Conservation (phyloP, 2,329 filamentous ascomycete species). For the Hypoxylon sp. region DNA sequence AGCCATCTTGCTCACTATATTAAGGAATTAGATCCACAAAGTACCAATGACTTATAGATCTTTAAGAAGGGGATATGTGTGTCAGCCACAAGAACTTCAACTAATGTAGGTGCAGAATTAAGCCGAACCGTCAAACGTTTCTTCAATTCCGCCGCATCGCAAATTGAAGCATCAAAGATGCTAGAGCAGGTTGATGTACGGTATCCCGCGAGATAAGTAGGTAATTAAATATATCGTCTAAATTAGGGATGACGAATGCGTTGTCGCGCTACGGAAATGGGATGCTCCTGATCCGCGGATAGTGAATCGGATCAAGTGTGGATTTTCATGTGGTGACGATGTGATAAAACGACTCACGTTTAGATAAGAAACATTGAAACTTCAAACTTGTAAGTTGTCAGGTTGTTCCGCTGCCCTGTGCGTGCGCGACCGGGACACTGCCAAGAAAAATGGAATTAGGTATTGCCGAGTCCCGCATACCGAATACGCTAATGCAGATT, state of each 20-base stretch:
- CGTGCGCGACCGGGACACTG: slow-evolving; percentile 3
- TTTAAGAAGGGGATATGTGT: slow-evolving; percentile 36
- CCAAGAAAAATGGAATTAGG: slow-evolving; percentile 18
- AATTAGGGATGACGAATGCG: slow-evolving; percentile 6
- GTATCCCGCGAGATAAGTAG: neutral
- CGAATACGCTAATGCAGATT: neutral
- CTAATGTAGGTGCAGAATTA: slow-evolving; percentile 45
- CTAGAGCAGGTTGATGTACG: slow-evolving; percentile 6
- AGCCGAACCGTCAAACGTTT: slow-evolving; percentile 49
- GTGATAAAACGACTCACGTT: slow-evolving; percentile 35
- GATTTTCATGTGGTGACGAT: slow-evolving; percentile 20
- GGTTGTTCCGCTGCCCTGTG: too few relatives aligned
- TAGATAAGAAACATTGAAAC: too few relatives aligned
- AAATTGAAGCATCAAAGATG: slow-evolving; percentile 28
- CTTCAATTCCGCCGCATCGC: slow-evolving; percentile 43
- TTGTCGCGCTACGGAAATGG: slow-evolving; percentile 9
- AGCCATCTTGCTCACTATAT: slow-evolving; percentile 47
- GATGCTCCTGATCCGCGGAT: slow-evolving; percentile 18
- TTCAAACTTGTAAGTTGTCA: too few relatives aligned
- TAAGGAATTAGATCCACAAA: slow-evolving; percentile 34
- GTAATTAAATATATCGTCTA: slow-evolving; percentile 1
- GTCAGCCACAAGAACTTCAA: slow-evolving; percentile 43
- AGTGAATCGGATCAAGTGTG: slow-evolving; percentile 28
- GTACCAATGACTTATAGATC: slow-evolving; percentile 39
- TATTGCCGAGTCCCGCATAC: slow-evolving; percentile 17